phyloP scores from a whole-genome alignment of 345 rosid genomes.

The Moricandia arvensis region DNA sequence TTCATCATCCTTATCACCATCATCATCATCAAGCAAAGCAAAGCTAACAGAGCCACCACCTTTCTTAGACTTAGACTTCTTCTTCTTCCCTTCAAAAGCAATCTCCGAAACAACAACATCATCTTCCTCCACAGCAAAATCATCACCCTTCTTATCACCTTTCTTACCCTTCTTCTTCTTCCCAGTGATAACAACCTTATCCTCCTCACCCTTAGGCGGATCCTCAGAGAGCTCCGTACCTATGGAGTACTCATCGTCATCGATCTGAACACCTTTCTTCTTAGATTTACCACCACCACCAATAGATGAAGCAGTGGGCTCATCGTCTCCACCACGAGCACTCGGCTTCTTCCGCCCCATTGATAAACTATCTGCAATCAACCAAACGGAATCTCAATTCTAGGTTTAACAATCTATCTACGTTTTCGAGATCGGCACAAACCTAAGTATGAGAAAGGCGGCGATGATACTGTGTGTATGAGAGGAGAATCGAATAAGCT shows the following conservation, averaged over 20 bases:
- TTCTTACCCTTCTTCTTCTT: slow-evolving; percentile 77
- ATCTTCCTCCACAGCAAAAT: slow-evolving; percentile 39
- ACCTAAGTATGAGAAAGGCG: neutral
- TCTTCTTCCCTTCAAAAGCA: slow-evolving; percentile 54
- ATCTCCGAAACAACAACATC: slow-evolving; percentile 29
- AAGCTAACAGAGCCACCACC: slow-evolving; percentile 41
- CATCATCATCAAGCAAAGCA: slow-evolving; percentile 46
- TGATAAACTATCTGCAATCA: neutral
- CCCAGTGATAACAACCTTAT: slow-evolving; percentile 42
- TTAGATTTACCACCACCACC: slow-evolving; percentile 61
- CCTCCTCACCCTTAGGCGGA: slow-evolving; percentile 40
- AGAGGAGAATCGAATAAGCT: neutral
- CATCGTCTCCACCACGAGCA: slow-evolving; percentile 61
- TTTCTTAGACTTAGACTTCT: slow-evolving; percentile 54
- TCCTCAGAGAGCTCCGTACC: slow-evolving; percentile 63
- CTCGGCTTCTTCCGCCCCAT: slow-evolving; percentile 81
- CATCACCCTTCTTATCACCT: slow-evolving; percentile 49
- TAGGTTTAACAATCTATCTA: neutral
- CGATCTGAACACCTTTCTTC: slow-evolving; percentile 65
- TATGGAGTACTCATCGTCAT: slow-evolving; percentile 79
- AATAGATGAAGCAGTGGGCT: slow-evolving; percentile 36
- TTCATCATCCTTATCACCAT: slow-evolving; percentile 35
- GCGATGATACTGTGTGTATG: neutral
- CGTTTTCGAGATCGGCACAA: neutral
- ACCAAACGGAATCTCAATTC: neutral